phyloP scores from a whole-genome alignment of 2,329 filamentous ascomycete genomes.

The Lasiodiplodia gonubiensis region DNA sequence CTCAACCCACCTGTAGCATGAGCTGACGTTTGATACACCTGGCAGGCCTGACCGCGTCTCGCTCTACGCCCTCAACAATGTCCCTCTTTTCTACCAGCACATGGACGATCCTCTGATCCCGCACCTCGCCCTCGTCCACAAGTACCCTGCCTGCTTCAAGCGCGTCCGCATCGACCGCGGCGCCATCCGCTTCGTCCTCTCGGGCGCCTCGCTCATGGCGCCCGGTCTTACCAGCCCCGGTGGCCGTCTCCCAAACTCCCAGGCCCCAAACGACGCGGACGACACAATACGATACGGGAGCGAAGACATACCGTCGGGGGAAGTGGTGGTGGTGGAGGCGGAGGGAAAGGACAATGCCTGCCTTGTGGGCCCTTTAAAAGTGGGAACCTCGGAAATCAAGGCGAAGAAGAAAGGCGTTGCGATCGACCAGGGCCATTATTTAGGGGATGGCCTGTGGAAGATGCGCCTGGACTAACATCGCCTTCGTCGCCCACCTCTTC shows the following conservation, averaged over 20 bases:
- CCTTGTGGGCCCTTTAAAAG: constrained; percentile 81
- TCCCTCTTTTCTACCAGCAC: constrained; percentile 91
- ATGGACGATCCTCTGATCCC: constrained; percentile 78
- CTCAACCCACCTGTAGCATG: background rate
- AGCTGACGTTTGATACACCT: constrained; percentile 2
- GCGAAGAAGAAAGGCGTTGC: constrained; percentile 92
- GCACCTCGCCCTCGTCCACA: constrained; percentile 87
- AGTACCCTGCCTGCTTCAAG: constrained; percentile 83
- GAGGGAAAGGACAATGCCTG: constrained; percentile 95
- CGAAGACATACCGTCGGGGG: constrained; percentile 78
- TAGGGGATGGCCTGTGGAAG: constrained; percentile 93
- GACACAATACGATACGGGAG: constrained; percentile 49
- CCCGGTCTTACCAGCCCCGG: constrained; percentile 87
- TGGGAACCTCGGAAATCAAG: constrained; percentile 90
- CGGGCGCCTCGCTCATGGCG: constrained; percentile 93
- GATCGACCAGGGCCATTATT: constrained; percentile 89
- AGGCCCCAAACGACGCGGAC: constrained; percentile 48
- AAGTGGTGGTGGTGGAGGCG: constrained; percentile 85
- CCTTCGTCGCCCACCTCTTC: constrained; percentile 23
- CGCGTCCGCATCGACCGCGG: constrained; percentile 90
- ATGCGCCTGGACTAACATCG: constrained; percentile 61
- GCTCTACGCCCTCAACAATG: constrained; percentile 80
- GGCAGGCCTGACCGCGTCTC: constrained; percentile 79
- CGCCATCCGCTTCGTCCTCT: constrained; percentile 94
- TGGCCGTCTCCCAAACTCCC: constrained; percentile 72